These are phyloP conservation scores for Zygoascus flipseniorum DNA, from an alignment of 805 yeast species.

Conservation along the genomic window DNA sequence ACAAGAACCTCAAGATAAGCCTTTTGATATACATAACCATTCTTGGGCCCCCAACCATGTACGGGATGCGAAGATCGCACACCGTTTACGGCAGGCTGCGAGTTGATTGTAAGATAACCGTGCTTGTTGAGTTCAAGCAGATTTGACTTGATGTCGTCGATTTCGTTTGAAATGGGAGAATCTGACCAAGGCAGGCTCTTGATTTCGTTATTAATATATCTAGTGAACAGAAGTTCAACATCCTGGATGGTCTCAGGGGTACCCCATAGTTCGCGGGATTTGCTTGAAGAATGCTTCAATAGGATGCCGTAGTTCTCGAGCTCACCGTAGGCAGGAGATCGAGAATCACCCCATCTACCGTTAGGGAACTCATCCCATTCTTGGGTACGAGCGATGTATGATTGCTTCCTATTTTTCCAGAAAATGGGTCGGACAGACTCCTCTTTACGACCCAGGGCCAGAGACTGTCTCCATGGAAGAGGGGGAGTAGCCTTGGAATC, in stretches of 20 bases:
- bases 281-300: slow-evolving; percentile 66
- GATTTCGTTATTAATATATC: slow-evolving; percentile 64
- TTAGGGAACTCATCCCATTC: slow-evolving; percentile 98
- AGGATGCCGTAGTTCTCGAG: slow-evolving; percentile 73
- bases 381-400: slow-evolving; percentile 81
- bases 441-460: slow-evolving; percentile 67
- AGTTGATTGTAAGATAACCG: slow-evolving; percentile 76
- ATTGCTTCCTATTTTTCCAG: slow-evolving; percentile 90
- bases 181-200: slow-evolving; percentile 91
- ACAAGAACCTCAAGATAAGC: slow-evolving; percentile 83
- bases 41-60: slow-evolving; percentile 92
- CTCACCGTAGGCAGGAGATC: slow-evolving; percentile 95
- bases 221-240: slow-evolving; percentile 51
- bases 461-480: slow-evolving; percentile 84
- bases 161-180: slow-evolving; percentile 74
- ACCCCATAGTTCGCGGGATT: slow-evolving; percentile 85
- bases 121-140: slow-evolving; percentile 55
- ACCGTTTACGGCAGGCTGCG: slow-evolving; percentile 91
- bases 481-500: slow-evolving; percentile 28
- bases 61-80: slow-evolving; percentile 57
- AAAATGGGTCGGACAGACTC: slow-evolving; percentile 90
- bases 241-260: slow-evolving; percentile 55
- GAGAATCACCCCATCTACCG: slow-evolving; percentile 97
- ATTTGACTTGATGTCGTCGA: slow-evolving; percentile 49
- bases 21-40: slow-evolving; percentile 91